Evolutionary conservation across 768 basidiomycete species (phyloP).

Genomic region (Trametes villosa): DNA sequence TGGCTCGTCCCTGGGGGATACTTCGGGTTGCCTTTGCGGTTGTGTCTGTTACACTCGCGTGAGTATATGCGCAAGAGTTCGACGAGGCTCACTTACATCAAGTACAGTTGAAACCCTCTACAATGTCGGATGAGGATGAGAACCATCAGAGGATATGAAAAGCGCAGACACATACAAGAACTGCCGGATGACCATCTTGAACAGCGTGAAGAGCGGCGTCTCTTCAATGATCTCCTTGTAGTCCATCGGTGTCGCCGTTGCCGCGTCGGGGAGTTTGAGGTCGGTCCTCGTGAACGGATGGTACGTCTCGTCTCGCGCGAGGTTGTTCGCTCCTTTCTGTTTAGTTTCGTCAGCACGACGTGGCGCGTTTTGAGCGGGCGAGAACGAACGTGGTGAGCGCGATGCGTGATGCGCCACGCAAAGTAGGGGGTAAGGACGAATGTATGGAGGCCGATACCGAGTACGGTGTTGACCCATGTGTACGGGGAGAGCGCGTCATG

Average conservation of each 20-base stretch:
- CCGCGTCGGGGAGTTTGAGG: constrained; percentile 26
- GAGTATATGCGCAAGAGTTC: not conserved
- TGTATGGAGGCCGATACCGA: constrained; percentile 49
- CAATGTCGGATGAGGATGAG: not conserved
- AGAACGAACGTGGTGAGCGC: constrained; percentile 29
- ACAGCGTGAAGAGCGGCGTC: constrained; percentile 43
- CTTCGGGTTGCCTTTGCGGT: constrained; percentile 33
- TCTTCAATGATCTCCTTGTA: constrained; percentile 35
- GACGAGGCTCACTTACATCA: constrained; percentile 20
- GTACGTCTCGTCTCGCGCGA: constrained; percentile 32
- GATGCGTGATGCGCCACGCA: constrained; percentile 32
- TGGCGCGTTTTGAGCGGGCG: too few relatives aligned
- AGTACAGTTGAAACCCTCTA: constrained; percentile 32
- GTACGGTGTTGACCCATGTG: constrained; percentile 40
- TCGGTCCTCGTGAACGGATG: constrained; percentile 27
- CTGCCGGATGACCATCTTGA: constrained; percentile 52
- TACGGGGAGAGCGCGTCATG: constrained; percentile 52
- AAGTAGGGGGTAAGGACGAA: constrained; percentile 35
- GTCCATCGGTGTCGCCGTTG: constrained; percentile 23
- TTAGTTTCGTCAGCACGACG: not conserved
- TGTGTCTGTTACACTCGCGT: constrained; percentile 15
- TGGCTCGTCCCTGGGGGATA: constrained; percentile 32
- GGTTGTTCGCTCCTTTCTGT: constrained; percentile 30
- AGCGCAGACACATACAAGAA: constrained; percentile 40
- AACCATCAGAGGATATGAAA: not conserved